Percentiles rank a stretch among this genome's conserved stretches.
phyloP scores from a whole-genome alignment of 192 early-diverging fungal genomes.

The Umbelopsis ramanniana region DNA sequence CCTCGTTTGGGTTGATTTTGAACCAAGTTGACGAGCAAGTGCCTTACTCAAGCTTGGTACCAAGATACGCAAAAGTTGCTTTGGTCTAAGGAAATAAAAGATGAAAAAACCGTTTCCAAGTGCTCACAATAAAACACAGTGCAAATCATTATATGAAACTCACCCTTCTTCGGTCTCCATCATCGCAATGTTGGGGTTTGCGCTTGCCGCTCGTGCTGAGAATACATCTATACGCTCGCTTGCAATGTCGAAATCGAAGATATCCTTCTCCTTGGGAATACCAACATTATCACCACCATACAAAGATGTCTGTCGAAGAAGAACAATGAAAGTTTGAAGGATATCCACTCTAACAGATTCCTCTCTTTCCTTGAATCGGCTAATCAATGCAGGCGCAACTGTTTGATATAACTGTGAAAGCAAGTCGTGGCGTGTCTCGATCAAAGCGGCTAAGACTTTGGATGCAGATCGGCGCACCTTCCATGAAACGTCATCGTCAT shows the following conservation, averaged over 20 bases:
- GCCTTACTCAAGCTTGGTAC: slow-evolving; percentile 70
- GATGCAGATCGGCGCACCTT: slow-evolving; percentile 85
- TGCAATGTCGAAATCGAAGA: slow-evolving; percentile 27
- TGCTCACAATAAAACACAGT: not conserved
- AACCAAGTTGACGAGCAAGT: slow-evolving; percentile 68
- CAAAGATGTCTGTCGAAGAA: slow-evolving; percentile 64
- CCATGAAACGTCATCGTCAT: slow-evolving; percentile 92
- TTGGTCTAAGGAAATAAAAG: slow-evolving; percentile 40
- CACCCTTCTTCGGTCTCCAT: slow-evolving; percentile 56
- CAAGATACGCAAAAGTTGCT: slow-evolving; percentile 58
- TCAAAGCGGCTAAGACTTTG: slow-evolving; percentile 69
- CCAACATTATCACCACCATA: slow-evolving; percentile 44
- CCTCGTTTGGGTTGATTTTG: slow-evolving; percentile 75
- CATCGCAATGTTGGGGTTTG: slow-evolving; percentile 31
- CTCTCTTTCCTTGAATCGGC: slow-evolving; percentile 83
- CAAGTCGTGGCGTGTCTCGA: slow-evolving; percentile 74
- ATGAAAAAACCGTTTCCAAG: not conserved
- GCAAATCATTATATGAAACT: not conserved
- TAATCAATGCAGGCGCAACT: slow-evolving; percentile 75
- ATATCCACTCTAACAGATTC: slow-evolving; percentile 85
- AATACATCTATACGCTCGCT: slow-evolving; percentile 36
- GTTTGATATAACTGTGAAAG: slow-evolving; percentile 63
- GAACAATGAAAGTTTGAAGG: slow-evolving; percentile 67
- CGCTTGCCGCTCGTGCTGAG: not conserved
- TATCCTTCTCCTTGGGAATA: slow-evolving; percentile 1